Evolutionary conservation across 2,329 filamentous ascomycete genomes (phyloP), one percentile per base, ranked within the genome.

Genomic region (Hortaea sp.): DNA sequence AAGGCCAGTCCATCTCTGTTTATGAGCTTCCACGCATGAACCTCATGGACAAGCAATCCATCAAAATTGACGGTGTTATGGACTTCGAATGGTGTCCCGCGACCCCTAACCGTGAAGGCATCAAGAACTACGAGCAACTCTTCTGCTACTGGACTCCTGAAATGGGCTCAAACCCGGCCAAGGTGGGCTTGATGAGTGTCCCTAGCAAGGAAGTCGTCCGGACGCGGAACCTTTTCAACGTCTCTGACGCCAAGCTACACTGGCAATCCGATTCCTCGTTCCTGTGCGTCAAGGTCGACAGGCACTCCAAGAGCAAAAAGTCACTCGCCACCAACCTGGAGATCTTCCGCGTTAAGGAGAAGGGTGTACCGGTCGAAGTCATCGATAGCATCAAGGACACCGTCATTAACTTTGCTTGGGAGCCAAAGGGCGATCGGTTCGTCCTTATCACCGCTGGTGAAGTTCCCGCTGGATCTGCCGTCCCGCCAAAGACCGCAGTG

Each of bases 401-500:
- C 1, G 92, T 98, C 58, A 94, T 98, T 72, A 98, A 98, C 75
- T 98, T 98, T 64, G 88, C 92, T 7, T 98, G 92, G 92, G 92
- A 98, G 65, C 92, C 92, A 53, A 95, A 95, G 74, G 92, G 92
- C 52, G 89, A 94, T 67, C 84, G 92, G 35, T 98, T 98, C 66
- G 88, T 95, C 55, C 83, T 95, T 63, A 98, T 98, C 71, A 95
- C 89, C 32, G 92, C 87, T 12, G 85, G 88, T 7, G 92, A 98
- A 70, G 81, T 85, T 2, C 75, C 82, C 37, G 80, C 81, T 35
- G 80, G 82, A 39, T 82, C 85, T 7, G 88, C 86, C 9, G 88
- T 94, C 6, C 79, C 85, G 5, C 89, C 92, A 53, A 98, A 98
- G 77, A 97, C 92, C 1, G 78, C 88, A 0, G 90, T 97, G 13